A percentile compares a stretch with the other conserved stretches of the same genome.
phyloP scores from a whole-genome alignment of 2,329 filamentous ascomycete species.

The Blumeriella jaapii region DNA sequence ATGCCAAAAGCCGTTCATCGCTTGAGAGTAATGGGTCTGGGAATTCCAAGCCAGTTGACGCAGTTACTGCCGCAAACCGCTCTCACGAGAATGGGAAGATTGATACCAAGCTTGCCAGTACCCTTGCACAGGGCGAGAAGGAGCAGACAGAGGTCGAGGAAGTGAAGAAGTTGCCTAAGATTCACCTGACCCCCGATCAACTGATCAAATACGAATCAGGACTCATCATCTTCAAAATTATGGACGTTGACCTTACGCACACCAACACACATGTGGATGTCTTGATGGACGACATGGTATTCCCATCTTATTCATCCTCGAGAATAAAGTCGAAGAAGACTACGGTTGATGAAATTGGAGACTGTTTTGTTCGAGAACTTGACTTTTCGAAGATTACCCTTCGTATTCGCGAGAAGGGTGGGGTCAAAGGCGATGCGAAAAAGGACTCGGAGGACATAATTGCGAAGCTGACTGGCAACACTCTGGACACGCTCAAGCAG shows the following conservation, averaged over 20 bases:
- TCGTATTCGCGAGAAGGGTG: constrained; percentile 69
- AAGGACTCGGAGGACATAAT: constrained; percentile 61
- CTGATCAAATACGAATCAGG: constrained; percentile 80
- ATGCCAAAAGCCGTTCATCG: constrained; percentile 16
- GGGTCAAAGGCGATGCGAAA: constrained; percentile 57
- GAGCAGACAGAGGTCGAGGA: constrained; percentile 34
- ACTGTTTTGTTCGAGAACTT: constrained; percentile 93
- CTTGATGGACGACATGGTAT: constrained; percentile 88
- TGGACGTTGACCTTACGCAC: constrained; percentile 76
- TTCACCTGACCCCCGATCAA: constrained; percentile 69
- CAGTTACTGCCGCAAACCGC: constrained; percentile 31
- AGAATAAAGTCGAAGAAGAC: constrained; percentile 57
- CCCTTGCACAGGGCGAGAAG: constrained; percentile 24
- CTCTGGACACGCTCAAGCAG: constrained; percentile 76
- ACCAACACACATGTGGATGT: constrained; percentile 69
- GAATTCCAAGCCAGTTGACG: constrained; percentile 10
- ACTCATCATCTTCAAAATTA: constrained; percentile 84
- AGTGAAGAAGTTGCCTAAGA: constrained; percentile 54
- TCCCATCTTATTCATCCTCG: constrained; percentile 75
- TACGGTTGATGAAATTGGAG: constrained; percentile 84
- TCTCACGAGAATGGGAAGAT: constrained; percentile 23
- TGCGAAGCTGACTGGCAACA: constrained; percentile 74
- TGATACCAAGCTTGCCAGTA: constrained; percentile 19
- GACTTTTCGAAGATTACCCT: constrained; percentile 91
- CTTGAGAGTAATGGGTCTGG: constrained; percentile 14